Evolutionary conservation across 768 basidiomycete genomes (phyloP).

Genomic region (Lactifluus echinatus): DNA sequence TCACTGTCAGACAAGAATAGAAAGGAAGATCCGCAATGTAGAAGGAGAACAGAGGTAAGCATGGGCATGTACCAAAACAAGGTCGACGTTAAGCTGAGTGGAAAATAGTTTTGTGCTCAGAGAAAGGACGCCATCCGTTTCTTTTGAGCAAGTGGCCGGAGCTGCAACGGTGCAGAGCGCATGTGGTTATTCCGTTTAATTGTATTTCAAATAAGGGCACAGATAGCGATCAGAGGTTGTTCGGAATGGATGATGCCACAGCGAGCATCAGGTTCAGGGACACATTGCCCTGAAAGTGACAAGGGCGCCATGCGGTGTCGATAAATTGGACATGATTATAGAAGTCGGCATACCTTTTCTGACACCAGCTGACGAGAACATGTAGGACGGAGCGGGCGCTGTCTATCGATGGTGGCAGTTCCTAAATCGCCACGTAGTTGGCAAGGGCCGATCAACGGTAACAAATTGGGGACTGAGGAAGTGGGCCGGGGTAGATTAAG

Average conservation of each 20-base stretch:
- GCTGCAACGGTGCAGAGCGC: neutral
- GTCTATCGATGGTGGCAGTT: neutral
- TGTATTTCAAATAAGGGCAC: no score
- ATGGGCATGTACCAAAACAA: neutral
- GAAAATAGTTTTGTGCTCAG: neutral
- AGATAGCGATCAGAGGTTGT: no score
- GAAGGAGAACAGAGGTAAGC: no score
- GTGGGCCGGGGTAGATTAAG: neutral
- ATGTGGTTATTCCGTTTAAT: neutral
- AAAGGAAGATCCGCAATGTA: neutral
- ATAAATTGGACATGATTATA: no score
- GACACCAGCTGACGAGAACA: neutral
- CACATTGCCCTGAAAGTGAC: neutral
- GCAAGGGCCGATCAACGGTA: slow-evolving; percentile 2
- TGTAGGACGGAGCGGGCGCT: neutral
- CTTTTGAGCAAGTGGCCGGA: neutral
- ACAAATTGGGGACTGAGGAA: neutral
- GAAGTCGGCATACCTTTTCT: neutral
- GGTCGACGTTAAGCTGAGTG: neutral
- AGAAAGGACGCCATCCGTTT: neutral
- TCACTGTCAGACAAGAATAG: neutral
- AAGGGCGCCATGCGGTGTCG: neutral
- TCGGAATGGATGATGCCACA: neutral
- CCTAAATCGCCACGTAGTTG: neutral
- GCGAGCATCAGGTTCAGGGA: neutral